These are phyloP conservation scores for Medicago lupulina DNA, from an alignment of 306 rosid species.

Conservation along the genomic window DNA sequence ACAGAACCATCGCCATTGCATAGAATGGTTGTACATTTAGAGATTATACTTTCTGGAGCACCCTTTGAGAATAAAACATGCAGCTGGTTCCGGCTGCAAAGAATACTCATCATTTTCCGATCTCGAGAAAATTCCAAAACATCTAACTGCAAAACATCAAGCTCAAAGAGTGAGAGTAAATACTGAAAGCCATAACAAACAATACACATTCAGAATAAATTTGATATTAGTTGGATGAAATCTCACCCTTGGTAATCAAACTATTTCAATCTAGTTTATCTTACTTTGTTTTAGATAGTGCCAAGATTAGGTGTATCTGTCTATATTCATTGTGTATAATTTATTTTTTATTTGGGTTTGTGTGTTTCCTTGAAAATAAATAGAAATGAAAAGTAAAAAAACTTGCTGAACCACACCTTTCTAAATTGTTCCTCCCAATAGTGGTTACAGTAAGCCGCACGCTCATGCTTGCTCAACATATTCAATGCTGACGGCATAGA, in stretches of 20 bases:
- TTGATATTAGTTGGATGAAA: conserved; percentile 28
- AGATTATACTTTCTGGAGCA: conserved; percentile 92
- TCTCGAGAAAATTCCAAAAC: conserved; percentile 88
- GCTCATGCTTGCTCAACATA: conserved; percentile 92
- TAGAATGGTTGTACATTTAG: conserved; percentile 80
- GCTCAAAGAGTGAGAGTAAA: conserved; percentile 44
- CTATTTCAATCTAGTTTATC: conserved; percentile 23
- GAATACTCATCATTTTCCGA: conserved; percentile 98
- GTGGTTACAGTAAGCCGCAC: conserved; percentile 98
- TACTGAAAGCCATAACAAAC: conserved; percentile 24
- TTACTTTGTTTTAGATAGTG: background rate
- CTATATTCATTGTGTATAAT: conserved; percentile 31
- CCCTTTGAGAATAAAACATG: conserved; percentile 89
- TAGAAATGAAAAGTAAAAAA: conserved; percentile 34
- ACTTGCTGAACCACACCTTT: conserved; percentile 67
- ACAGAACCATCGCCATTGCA: conserved; percentile 81
- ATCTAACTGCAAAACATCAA: conserved; percentile 69
- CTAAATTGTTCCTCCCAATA: conserved; percentile 92
- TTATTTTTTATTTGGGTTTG: conserved; percentile 26
- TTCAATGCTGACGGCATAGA: conserved; percentile 94
- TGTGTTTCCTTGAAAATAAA: conserved; percentile 28
- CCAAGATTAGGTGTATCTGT: conserved; percentile 17
- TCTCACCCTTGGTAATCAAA: conserved; percentile 25
- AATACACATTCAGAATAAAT: conserved; percentile 17
- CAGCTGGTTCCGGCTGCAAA: conserved; percentile 83